Percentiles rank a stretch among this genome's conserved stretches.
Conservation (phyloP, 2,329 filamentous ascomycete genomes). For the Dactylellina drechsleri region DNA sequence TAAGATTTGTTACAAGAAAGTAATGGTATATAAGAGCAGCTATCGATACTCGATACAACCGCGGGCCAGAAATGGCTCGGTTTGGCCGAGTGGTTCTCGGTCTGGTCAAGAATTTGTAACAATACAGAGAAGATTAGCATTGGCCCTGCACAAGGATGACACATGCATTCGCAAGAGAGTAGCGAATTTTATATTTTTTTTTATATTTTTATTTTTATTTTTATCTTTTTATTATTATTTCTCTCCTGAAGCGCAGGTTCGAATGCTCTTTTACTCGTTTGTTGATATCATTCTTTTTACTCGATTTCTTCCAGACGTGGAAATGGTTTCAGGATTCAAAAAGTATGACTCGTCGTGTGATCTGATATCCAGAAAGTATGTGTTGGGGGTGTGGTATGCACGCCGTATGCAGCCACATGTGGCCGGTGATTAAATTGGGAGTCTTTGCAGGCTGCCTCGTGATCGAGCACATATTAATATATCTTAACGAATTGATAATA, state of each 20-base stretch:
- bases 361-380: too few species aligned
- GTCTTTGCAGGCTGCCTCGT: neutral
- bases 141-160: constrained; percentile 72
- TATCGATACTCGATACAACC: neutral
- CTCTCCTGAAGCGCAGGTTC: too few species aligned
- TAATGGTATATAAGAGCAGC: constrained; percentile 19
- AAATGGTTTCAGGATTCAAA: too few species aligned
- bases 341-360: too few species aligned
- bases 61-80: neutral
- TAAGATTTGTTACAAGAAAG: neutral
- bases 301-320: neutral
- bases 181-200: neutral
- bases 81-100: constrained; percentile 26
- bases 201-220: neutral
- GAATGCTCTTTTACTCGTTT: too few species aligned
- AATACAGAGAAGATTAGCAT: constrained; percentile 83
- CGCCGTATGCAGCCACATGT: neutral
- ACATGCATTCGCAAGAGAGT: neutral
- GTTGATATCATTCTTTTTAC: too few species aligned
- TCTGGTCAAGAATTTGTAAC: constrained; percentile 25
- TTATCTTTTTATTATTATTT: neutral
- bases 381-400: neutral
- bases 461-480: too few species aligned
- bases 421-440: neutral
- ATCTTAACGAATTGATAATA: too few species aligned